phyloP scores from a whole-genome alignment of 305 asterid species.

The Fraxinus angustifolia region DNA sequence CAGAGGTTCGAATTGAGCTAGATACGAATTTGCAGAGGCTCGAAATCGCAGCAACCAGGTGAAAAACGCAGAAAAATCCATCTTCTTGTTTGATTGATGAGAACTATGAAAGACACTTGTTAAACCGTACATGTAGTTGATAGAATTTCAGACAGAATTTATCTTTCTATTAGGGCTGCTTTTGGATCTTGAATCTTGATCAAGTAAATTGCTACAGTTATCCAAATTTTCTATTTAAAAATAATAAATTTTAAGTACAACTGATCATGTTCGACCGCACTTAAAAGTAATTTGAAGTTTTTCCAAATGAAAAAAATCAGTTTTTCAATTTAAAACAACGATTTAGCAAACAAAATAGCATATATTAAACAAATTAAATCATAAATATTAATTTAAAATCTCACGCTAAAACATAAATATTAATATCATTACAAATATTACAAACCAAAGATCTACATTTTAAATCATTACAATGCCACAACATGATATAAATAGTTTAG shows the following conservation, averaged over 20 bases:
- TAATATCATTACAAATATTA: not conserved
- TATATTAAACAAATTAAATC: not conserved
- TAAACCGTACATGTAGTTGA: not conserved
- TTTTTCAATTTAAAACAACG: not conserved
- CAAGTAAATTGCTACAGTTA: no score
- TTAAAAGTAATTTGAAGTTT: no score
- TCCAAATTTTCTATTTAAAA: no score
- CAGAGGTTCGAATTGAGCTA: constrained; percentile 71
- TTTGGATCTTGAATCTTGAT: no score
- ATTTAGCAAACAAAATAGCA: not conserved
- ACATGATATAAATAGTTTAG: not conserved
- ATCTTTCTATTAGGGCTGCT: no score
- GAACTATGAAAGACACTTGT: not conserved
- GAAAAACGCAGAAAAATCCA: constrained; percentile 39
- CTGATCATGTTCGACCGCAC: no score
- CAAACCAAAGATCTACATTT: no score
- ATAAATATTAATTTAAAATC: no score
- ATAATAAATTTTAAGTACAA: no score
- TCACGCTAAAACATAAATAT: not conserved
- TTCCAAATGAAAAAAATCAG: no score
- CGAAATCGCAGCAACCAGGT: constrained; percentile 43
- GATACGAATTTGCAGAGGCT: constrained; percentile 54
- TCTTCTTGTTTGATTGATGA: constrained; percentile 22
- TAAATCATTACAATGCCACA: not conserved
- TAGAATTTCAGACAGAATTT: not conserved